Base-by-base conservation (phyloP, 148 eudicot species). In the Tetragonia tetragonoides region DNA sequence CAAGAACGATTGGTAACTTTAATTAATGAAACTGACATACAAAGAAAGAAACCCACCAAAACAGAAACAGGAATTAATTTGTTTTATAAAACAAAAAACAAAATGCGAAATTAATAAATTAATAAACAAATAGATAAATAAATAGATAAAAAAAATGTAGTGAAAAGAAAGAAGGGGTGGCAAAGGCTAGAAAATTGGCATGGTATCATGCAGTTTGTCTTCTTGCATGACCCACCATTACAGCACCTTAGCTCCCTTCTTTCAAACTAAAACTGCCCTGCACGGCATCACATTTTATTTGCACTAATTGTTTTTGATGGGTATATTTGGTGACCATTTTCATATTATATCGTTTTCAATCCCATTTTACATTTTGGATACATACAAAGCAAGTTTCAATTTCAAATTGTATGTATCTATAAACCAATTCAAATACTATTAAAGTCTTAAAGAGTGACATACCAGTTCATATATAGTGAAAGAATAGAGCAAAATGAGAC, bases 171-270 rank as follows among this genome's bases (percentile, higher is more conserved):
- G 9, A 1, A n/a, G 51, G 53, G 65, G 49, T 56, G 66, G 65
- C 15, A 38, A 66, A 38, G 41, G 79, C 64, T 67, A 68, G 73
- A 60, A 68, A 77, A 68, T 41, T 62, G 70, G 78, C 70, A 77
- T 77, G 67, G 80, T 59, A 77, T 68, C 74, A 68, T 77, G 70
- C 75, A 78, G 71, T 38, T 47, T 71, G 81, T 78, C 75, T 71
- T 61, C 15, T 49, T 10, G 24, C 51, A 73, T 73, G 77, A 79
- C 77, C 81, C 77, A 72, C 76, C 79, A 68, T 65, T 14, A 77
- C 23, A 77, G 54, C 73, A 40, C n/a, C 57, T 17, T 64, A 16
- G 21, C 4, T 10, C 51, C 34, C n/a, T 23, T 76, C 53, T 2
- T 61, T 80, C 51, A 60, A 75, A 70, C 61, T 47, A 39, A 69